Evolutionary conservation across 176 grass and related monocot species (phyloP), one percentile per base, ranked within the genome.

Genomic region (Cenchrus americanus): DNA sequence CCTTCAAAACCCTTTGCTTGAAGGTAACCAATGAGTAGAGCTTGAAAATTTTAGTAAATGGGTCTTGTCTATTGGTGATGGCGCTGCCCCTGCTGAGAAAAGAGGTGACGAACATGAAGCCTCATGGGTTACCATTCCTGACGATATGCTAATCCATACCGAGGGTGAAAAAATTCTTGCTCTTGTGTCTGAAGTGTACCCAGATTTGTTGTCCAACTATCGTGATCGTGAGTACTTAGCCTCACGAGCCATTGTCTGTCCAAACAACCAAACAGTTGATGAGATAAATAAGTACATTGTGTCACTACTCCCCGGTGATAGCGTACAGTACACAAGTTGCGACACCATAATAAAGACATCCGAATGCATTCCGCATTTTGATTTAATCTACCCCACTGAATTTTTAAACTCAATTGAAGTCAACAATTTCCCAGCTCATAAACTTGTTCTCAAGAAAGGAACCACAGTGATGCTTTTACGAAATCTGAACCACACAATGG

Each of bases 61-160:
- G 71, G 5, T 76, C 14, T 8, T 84, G 10, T 0, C 21, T 13
- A 21, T 84, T 65, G 32, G 69, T 1, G 19, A 75, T 37, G 81
- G 64, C 0, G 43, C 19, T 10, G 0, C 23, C 0, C 47, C 19
- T 9, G 4, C 10, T 2, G 0, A 5, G 2, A 18, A 8, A 7
- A 32, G 4, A 2, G 3, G 0, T 0, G 50, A 0, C 0, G 49
- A 75, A 12, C 0, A 0, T 17, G 14, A 54, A 1, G 11, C 48
- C 10, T 19, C 48, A 5, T 74, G 49, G 71, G 9, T 74, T 5
- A 18, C 8, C 13, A 58, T 76, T 4, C 73, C 73, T n/a, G 18
- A 55, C 14, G 17, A 41, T 76, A 5, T 76, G 1, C 11, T 76
- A 1, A 0, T 76, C 1, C 17, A 34, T 1, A 41, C 5, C 5